Conservation (phyloP, 108 stramenopile genomes). For the Stephanodiscus triporus region DNA sequence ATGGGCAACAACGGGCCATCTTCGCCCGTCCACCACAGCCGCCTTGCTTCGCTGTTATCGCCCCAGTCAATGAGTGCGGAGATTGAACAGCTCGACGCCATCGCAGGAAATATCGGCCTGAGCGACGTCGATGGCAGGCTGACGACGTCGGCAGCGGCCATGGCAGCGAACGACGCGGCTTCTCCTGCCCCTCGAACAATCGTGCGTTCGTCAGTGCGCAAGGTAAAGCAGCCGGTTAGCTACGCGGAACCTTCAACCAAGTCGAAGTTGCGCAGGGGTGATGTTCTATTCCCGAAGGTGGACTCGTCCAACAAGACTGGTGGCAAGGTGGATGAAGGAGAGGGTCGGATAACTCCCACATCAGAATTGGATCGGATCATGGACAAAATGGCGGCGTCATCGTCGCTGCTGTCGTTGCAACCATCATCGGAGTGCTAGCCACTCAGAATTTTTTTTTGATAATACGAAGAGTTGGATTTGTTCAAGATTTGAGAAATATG, state of each 20-base stretch:
- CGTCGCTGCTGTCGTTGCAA: neutral
- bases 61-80: constrained; percentile 43
- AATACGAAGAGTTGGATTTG: too few relatives aligned
- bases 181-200: neutral
- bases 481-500: too few relatives aligned
- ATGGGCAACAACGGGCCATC: constrained; percentile 14
- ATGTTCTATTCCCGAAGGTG: constrained; percentile 40
- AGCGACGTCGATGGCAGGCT: neutral
- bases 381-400: constrained; percentile 5
- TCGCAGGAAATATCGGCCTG: constrained; percentile 10
- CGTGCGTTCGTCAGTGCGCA: constrained; percentile 15
- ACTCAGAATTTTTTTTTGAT: too few relatives aligned
- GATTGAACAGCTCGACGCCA: constrained; percentile 53
- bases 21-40: constrained; percentile 39
- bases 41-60: constrained; percentile 35
- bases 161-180: neutral
- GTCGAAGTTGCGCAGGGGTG: constrained; percentile 32
- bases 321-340: neutral
- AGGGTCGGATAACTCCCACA: neutral
- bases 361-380: constrained; percentile 12
- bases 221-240: constrained; percentile 38
- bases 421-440: neutral
- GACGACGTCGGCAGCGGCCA: constrained; percentile 1
- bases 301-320: constrained; percentile 14
- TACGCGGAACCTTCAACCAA: constrained; percentile 39